Evolutionary conservation across 2,329 filamentous ascomycete species (phyloP).

Genomic region (Cadophora gregata): DNA sequence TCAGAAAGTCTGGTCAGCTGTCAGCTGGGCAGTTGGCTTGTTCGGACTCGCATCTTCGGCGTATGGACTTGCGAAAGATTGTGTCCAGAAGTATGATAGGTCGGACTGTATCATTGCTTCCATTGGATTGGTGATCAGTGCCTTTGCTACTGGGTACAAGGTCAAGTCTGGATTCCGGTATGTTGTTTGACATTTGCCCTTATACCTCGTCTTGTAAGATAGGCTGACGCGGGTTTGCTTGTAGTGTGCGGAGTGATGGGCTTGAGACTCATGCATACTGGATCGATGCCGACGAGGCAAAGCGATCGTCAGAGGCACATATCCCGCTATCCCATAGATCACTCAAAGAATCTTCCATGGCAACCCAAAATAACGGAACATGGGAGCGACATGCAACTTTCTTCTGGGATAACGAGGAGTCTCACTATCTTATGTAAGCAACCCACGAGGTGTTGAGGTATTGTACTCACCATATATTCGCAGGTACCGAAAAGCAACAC

Average conservation of each 20-base stretch:
- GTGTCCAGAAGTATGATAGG: neutral
- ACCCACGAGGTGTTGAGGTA: no score
- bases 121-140: neutral
- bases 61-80: conserved; percentile 1
- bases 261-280: conserved; percentile 7
- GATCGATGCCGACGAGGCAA: neutral
- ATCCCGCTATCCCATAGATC: neutral
- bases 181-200: no score
- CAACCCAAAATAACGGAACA: neutral
- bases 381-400: conserved; percentile 13
- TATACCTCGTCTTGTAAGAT: no score
- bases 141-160: neutral
- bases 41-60: conserved; percentile 5
- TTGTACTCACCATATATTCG: no score
- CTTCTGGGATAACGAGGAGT: neutral
- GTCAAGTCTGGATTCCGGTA: conserved; percentile 14
- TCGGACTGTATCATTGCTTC: conserved; percentile 11
- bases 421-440: neutral
- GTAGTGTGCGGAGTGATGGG: conserved; percentile 1
- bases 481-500: conserved; percentile 8
- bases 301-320: neutral
- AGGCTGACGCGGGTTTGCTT: no score
- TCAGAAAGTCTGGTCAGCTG: conserved; percentile 4
- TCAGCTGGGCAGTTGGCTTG: conserved; percentile 9
- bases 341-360: conserved; percentile 7